These are phyloP conservation scores for Proliferodiscus dingleyae DNA, from an alignment of 2,329 filamentous ascomycete species.

Conservation along the genomic window DNA sequence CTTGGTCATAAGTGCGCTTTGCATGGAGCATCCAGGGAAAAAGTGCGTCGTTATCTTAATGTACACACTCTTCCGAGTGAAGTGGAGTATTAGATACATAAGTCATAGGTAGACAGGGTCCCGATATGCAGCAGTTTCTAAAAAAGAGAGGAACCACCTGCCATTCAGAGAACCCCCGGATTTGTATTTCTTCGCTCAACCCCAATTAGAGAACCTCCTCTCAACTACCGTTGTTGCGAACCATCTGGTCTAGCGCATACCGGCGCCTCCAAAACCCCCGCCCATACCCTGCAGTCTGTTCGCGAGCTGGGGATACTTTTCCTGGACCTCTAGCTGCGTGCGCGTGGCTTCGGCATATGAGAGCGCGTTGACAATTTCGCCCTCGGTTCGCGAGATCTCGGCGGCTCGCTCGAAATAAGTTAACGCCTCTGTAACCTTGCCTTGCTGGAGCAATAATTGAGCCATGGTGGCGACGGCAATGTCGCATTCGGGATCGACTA, in stretches of 20 bases:
- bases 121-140: too few relatives aligned
- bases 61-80: conserved; percentile 29
- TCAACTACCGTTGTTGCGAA: too few relatives aligned
- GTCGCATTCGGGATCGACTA: conserved; percentile 96
- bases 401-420: conserved; percentile 97
- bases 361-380: conserved; percentile 91
- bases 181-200: too few relatives aligned
- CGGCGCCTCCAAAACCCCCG: conserved; percentile 27
- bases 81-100: conserved; percentile 31
- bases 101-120: conserved; percentile 4
- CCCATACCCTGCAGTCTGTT: conserved; percentile 63
- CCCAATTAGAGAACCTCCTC: too few relatives aligned
- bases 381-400: conserved; percentile 88
- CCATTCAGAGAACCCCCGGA: too few relatives aligned
- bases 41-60: conserved; percentile 24
- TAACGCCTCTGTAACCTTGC: conserved; percentile 90
- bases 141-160: too few relatives aligned
- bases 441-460: conserved; percentile 93
- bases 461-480: conserved; percentile 99
- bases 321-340: conserved; percentile 88
- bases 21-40: conserved; percentile 7
- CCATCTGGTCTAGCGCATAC: conserved; percentile 24
- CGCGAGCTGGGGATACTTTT: conserved; percentile 78
- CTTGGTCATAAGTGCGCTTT: neutral
- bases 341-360: conserved; percentile 96